A percentile compares a stretch with the other conserved stretches of the same genome.
These are phyloP conservation scores for Astraeus odoratus DNA, from an alignment of 768 basidiomycete genomes.

Conservation along the genomic window DNA sequence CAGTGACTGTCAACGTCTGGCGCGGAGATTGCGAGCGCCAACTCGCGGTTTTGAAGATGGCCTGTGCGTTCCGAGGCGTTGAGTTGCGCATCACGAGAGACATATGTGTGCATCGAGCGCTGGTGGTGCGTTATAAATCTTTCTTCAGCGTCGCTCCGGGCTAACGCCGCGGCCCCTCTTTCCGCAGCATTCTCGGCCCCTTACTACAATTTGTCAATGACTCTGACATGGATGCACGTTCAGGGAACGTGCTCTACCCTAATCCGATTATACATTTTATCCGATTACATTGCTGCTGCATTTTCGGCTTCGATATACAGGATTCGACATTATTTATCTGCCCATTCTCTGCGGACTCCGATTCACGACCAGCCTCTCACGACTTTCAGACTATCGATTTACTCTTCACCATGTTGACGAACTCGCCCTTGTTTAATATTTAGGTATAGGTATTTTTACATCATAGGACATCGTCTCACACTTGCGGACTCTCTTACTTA, in stretches of 20 bases:
- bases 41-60: constrained; percentile 50
- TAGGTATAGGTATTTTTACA: too few relatives aligned
- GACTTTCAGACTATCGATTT: not conserved
- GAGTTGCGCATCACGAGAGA: constrained; percentile 45
- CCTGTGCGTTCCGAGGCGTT: constrained; percentile 57
- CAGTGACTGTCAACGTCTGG: constrained; percentile 51
- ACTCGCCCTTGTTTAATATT: too few relatives aligned
- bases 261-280: not conserved
- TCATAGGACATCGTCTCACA: not conserved
- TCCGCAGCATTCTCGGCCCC: constrained; percentile 10
- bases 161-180: constrained; percentile 12
- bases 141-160: constrained; percentile 6
- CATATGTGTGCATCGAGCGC: constrained; percentile 44
- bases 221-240: not conserved
- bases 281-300: too few relatives aligned
- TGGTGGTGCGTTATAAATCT: constrained; percentile 36
- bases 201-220: not conserved
- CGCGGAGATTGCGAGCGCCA: constrained; percentile 43
- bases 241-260: not conserved
- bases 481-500: not conserved
- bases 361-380: not conserved
- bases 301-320: too few relatives aligned
- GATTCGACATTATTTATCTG: too few relatives aligned
- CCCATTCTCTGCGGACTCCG: too few relatives aligned
- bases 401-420: too few relatives aligned